phyloP scores from a whole-genome alignment of 192 early-diverging fungal genomes.

The Mortierella hygrophila region DNA sequence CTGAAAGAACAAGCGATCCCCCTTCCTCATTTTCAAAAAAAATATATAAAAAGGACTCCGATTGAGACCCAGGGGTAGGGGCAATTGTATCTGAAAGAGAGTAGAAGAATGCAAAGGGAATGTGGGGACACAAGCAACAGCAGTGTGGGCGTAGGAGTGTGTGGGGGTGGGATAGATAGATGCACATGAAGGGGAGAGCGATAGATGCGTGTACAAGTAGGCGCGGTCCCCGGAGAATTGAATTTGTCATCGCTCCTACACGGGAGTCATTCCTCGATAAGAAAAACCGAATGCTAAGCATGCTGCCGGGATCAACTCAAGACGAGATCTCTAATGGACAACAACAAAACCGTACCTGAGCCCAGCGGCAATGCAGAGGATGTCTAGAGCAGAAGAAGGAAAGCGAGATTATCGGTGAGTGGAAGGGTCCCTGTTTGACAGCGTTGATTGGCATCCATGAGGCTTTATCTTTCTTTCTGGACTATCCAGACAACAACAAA shows the following conservation, averaged over 20 bases:
- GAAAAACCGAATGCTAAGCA: not conserved
- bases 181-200: too few species aligned
- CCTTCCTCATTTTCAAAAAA: not conserved
- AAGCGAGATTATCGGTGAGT: not conserved
- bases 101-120: not conserved
- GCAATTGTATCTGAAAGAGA: slow-evolving; percentile 2
- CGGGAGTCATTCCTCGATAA: not conserved
- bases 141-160: not conserved
- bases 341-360: slow-evolving; percentile 17
- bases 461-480: too few species aligned
- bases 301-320: too few species aligned
- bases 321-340: too few species aligned
- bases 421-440: not conserved
- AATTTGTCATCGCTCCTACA: not conserved
- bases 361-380: slow-evolving; percentile 40
- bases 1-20: too few species aligned
- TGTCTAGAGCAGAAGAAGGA: slow-evolving; percentile 17
- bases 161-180: not conserved
- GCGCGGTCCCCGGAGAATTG: not conserved
- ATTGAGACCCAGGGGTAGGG: not conserved
- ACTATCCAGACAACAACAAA: not conserved
- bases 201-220: not conserved
- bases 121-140: not conserved
- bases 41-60: not conserved
- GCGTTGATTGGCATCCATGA: too few species aligned